Evolutionary conservation across 768 basidiomycete species (phyloP).

Genomic region (Inosperma sp.): DNA sequence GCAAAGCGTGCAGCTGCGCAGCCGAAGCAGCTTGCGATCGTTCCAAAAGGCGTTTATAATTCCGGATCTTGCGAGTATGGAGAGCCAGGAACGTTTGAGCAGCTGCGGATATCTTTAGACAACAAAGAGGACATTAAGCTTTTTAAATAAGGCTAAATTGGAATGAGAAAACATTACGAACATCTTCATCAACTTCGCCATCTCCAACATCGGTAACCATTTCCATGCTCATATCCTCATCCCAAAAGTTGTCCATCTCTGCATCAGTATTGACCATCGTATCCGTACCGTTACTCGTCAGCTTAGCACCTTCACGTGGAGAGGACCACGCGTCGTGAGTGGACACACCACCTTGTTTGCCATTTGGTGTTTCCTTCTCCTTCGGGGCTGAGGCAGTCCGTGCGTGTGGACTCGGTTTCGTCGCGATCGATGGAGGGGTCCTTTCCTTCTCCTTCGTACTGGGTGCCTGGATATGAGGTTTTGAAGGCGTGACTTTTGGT

Average conservation of each 20-base stretch:
- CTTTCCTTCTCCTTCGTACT: not conserved
- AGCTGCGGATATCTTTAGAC: slow-evolving; percentile 34
- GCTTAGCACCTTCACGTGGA: slow-evolving; percentile 6
- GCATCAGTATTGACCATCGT: slow-evolving; percentile 28
- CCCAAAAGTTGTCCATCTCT: slow-evolving; percentile 33
- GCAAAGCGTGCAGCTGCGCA: slow-evolving; percentile 79
- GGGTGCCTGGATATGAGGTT: not conserved
- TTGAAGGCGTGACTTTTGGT: slow-evolving; percentile 11
- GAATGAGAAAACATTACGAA: slow-evolving; percentile 22
- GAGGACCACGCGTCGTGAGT: slow-evolving; percentile 13
- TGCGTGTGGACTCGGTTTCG: slow-evolving; percentile 2
- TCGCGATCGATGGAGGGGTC: slow-evolving; percentile 5
- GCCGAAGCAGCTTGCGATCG: slow-evolving; percentile 74
- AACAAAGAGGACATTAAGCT: too few species aligned
- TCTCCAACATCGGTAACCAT: slow-evolving; percentile 62
- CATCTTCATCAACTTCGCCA: slow-evolving; percentile 70
- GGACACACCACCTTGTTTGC: slow-evolving; percentile 13
- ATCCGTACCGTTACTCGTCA: slow-evolving; percentile 24
- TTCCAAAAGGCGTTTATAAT: slow-evolving; percentile 77
- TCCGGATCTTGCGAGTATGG: slow-evolving; percentile 56
- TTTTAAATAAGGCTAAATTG: too few species aligned
- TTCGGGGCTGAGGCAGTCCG: slow-evolving; percentile 16
- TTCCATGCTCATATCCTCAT: slow-evolving; percentile 62
- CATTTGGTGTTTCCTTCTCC: slow-evolving; percentile 7
- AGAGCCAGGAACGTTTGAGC: slow-evolving; percentile 37